Percentiles rank a stretch among this genome's conserved stretches.
These are phyloP conservation scores for Melampsora americana DNA, from an alignment of 1,284 basidiomycete genomes.

Conservation along the genomic window DNA sequence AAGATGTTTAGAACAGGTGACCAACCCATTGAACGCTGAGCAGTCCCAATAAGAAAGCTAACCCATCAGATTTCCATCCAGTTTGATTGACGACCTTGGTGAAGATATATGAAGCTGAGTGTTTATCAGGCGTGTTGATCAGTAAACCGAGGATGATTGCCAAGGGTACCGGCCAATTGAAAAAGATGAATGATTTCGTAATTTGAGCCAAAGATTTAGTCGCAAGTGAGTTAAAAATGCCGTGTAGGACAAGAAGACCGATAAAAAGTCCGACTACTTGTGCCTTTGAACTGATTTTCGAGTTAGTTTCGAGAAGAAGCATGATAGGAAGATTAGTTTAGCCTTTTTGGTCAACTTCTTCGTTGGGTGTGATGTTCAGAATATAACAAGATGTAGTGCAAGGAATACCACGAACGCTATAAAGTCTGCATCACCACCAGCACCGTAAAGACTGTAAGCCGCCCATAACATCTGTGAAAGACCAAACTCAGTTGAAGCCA, in stretches of 20 bases:
- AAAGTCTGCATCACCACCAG: slow-evolving; percentile 50
- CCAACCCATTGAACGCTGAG: slow-evolving; percentile 77
- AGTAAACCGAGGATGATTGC: slow-evolving; percentile 77
- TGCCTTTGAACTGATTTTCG: slow-evolving; percentile 57
- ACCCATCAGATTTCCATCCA: slow-evolving; percentile 72
- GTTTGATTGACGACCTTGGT: slow-evolving; percentile 59
- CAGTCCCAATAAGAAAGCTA: slow-evolving; percentile 82
- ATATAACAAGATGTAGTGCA: slow-evolving; percentile 52
- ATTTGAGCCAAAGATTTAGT: slow-evolving; percentile 75
- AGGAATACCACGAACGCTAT: slow-evolving; percentile 57
- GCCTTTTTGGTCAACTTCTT: too few species aligned
- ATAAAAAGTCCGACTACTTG: slow-evolving; percentile 73
- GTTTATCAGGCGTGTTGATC: slow-evolving; percentile 77
- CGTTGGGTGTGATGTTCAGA: too few species aligned
- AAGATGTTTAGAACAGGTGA: slow-evolving; percentile 40
- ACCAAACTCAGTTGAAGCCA: slow-evolving; percentile 83
- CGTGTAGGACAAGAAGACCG: slow-evolving; percentile 70
- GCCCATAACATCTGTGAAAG: slow-evolving; percentile 83
- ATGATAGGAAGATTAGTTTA: slow-evolving; percentile 21
- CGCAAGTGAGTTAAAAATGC: slow-evolving; percentile 72
- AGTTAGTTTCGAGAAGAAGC: neutral
- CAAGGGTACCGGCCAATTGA: slow-evolving; percentile 68
- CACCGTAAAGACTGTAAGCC: slow-evolving; percentile 56
- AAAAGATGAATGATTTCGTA: slow-evolving; percentile 77
- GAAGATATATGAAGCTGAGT: slow-evolving; percentile 71